A percentile compares a stretch with the other conserved stretches of the same genome.
phyloP scores from a whole-genome alignment of 2,329 filamentous ascomycete species.

The Xylariaceae sp. region DNA sequence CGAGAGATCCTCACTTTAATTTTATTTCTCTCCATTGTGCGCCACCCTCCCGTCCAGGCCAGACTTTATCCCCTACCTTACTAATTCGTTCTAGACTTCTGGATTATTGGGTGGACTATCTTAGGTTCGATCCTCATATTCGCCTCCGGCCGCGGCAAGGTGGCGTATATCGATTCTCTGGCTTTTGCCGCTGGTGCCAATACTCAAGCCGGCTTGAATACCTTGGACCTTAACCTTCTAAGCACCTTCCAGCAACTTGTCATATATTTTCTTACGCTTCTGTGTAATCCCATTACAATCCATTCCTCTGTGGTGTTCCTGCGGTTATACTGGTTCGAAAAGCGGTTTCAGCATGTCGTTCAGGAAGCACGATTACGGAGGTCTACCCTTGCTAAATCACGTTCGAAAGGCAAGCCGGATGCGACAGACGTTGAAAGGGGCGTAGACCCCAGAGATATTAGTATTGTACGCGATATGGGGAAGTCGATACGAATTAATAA shows the following conservation, averaged over 20 bases:
- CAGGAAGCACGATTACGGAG: conserved; percentile 66
- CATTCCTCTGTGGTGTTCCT: conserved; percentile 85
- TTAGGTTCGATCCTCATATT: conserved; percentile 75
- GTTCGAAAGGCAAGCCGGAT: conserved; percentile 48
- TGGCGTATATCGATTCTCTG: conserved; percentile 81
- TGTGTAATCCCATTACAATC: conserved; percentile 79
- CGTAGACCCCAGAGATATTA: conserved; percentile 62
- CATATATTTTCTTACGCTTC: conserved; percentile 65
- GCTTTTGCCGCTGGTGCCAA: conserved; percentile 82
- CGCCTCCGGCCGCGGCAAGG: conserved; percentile 49
- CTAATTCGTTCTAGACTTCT: conserved; percentile 56
- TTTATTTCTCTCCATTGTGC: conserved; percentile 78
- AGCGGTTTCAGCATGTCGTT: conserved; percentile 82
- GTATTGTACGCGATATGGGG: conserved; percentile 57
- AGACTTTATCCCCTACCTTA: background rate
- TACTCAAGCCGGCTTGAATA: conserved; percentile 92
- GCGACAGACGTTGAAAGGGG: conserved; percentile 53
- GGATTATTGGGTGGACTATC: conserved; percentile 70
- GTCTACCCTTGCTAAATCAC: conserved; percentile 58
- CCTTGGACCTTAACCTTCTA: conserved; percentile 63
- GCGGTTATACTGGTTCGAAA: conserved; percentile 96
- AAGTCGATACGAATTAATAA: conserved; percentile 56
- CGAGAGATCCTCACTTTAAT: conserved; percentile 66
- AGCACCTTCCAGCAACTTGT: conserved; percentile 70
- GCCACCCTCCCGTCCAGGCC: conserved; percentile 30